Evolutionary conservation across 306 rosid genomes (phyloP), one percentile per base, ranked within the genome.

Genomic region (Carpinus viminea): DNA sequence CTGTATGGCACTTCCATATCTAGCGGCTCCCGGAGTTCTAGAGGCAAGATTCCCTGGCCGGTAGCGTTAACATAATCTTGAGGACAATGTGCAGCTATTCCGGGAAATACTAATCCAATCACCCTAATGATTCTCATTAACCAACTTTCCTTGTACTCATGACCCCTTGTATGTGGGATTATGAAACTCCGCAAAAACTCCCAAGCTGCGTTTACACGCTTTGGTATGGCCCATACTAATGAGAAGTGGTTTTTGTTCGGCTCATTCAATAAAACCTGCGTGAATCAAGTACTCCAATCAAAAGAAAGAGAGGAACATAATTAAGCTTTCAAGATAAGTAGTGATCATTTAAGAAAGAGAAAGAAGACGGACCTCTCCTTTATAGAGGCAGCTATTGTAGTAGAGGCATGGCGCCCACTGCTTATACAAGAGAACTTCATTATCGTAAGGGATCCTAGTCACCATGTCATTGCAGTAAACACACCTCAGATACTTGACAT

Each of bases 161-260:
- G 48, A 20, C 97, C 98, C 76, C 2, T 52, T 1, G 69, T 15
- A 4, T 77, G 46, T 18, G 91, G 93, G 34, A 88, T 76, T 50
- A 90, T 70, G 41, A 85, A 86, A 53, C 97, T 76, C 75, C 96
- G 84, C 38, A 85, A 57, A 71, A 94, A 51, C 91, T 92, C 97
- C 97, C 94, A 89, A 31, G 53, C 73, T 5, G 97, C 90, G 8
- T 77, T 90, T 7, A 88, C 51, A 28, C 53, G 52, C 80, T 87
- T 92, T 0, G 97, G 94, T 53, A 92, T 82, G 38, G 75, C 59
- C 97, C 90, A 88, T 10, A 80, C 12, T 77, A 85, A 41, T 38
- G 83, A 81, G 79, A 88, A 90, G 76, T 89, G 89, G 70, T 92
- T 94, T 89, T 83, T 90, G 79, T 92, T 87, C 31, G 97, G 98